Evolutionary conservation across 257 asterid species (phyloP).

Genomic region (Apocynum venetum): DNA sequence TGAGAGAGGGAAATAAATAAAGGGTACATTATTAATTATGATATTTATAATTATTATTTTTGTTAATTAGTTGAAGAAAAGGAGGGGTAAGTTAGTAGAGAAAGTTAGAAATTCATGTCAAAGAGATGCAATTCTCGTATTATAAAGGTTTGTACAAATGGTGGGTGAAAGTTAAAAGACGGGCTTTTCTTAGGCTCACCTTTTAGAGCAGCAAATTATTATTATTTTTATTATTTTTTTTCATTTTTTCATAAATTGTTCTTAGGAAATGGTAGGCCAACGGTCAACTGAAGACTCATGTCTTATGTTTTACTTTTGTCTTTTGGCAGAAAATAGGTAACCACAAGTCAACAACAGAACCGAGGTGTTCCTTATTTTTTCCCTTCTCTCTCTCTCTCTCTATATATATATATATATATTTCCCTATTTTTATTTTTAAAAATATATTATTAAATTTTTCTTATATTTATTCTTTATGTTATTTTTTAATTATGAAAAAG

Average conservation of each 20-base stretch:
- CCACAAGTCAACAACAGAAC: not conserved
- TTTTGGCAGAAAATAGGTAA: not conserved
- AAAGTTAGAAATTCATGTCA: too few species aligned
- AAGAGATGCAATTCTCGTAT: not conserved
- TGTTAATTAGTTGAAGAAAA: not conserved
- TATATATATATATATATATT: too few species aligned
- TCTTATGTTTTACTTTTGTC: not conserved
- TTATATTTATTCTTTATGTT: too few species aligned
- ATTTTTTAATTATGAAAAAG: too few species aligned
- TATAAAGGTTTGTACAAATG: not conserved
- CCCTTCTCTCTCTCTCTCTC: too few species aligned
- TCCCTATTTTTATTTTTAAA: too few species aligned
- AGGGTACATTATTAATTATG: too few species aligned
- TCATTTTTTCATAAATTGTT: too few species aligned
- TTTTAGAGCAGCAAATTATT: not conserved
- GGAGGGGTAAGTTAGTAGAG: not conserved
- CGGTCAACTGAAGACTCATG: constrained; percentile 6
- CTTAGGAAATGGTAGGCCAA: constrained; percentile 4
- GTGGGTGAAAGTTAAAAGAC: constrained; percentile 3
- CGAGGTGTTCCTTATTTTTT: too few species aligned
- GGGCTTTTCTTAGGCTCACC: not conserved
- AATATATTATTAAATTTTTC: too few species aligned
- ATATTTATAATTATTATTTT: too few species aligned
- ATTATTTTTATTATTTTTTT: too few species aligned
- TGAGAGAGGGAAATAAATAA: not conserved